These are phyloP conservation scores for Myxozyma sirexii DNA, from an alignment of 805 yeast species.

Conservation along the genomic window DNA sequence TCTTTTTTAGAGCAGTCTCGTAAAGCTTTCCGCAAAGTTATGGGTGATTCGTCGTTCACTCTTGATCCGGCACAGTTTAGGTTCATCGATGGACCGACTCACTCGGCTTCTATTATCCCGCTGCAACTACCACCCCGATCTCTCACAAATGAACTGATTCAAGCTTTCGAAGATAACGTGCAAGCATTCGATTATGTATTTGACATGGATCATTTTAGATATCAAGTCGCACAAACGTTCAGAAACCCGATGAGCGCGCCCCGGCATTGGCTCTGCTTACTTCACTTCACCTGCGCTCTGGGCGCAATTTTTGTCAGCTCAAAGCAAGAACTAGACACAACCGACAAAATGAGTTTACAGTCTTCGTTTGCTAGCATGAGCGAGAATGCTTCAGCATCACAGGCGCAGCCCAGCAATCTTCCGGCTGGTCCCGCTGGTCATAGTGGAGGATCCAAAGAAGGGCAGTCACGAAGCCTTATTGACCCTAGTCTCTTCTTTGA, in stretches of 20 bases:
- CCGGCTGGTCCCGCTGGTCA: not conserved
- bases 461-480: conserved; percentile 8
- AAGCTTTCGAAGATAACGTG: conserved; percentile 46
- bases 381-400: not conserved
- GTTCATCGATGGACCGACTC: conserved; percentile 46
- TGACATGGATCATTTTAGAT: conserved; percentile 44
- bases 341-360: conserved; percentile 37
- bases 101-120: conserved; percentile 35
- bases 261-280: conserved; percentile 41
- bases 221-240: conserved; percentile 43
- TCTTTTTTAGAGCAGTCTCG: conserved; percentile 49
- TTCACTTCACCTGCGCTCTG: conserved; percentile 48
- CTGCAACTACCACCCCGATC: conserved; percentile 41
- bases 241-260: conserved; percentile 41
- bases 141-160: conserved; percentile 42
- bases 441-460: not conserved
- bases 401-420: not conserved
- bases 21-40: conserved; percentile 43
- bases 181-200: conserved; percentile 49
- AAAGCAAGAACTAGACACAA: conserved; percentile 36
- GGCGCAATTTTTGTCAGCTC: conserved; percentile 48
- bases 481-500: conserved; percentile 45
- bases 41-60: conserved; percentile 46
- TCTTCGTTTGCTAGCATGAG: conserved; percentile 11
- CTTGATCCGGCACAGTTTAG: conserved; percentile 46